Evolutionary conservation across 495 filamentous ascomycete species (phyloP).

Genomic region (Terfezia boudieri): DNA sequence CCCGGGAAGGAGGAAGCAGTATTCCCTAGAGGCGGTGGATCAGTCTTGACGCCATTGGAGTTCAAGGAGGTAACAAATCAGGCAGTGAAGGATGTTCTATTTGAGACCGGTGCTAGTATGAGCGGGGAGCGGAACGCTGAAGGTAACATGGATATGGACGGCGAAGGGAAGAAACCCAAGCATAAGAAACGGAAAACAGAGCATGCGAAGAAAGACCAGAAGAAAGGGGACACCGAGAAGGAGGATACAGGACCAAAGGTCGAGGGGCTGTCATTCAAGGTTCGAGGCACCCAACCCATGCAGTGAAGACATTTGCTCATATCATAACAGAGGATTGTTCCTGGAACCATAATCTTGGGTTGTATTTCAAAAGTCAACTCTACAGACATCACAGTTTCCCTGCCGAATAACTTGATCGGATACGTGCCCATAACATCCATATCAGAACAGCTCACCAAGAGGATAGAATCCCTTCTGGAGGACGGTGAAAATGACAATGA

Average conservation of each 20-base stretch:
- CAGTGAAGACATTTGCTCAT: neutral
- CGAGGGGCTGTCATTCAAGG: constrained; percentile 79
- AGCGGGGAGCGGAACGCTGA: constrained; percentile 22
- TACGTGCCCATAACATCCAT: constrained; percentile 79
- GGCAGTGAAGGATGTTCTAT: constrained; percentile 76
- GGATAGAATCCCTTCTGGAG: constrained; percentile 39
- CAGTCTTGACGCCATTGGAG: constrained; percentile 76
- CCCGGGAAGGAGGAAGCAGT: constrained; percentile 55
- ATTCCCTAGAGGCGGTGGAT: constrained; percentile 84
- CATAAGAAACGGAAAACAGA: constrained; percentile 30
- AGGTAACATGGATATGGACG: constrained; percentile 19
- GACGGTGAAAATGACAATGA: constrained; percentile 28
- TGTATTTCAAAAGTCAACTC: constrained; percentile 62
- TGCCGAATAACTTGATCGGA: constrained; percentile 82
- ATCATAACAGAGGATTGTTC: constrained; percentile 41
- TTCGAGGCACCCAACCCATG: constrained; percentile 18
- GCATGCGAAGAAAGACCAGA: constrained; percentile 28
- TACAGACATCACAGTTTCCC: constrained; percentile 51
- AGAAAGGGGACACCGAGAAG: constrained; percentile 21
- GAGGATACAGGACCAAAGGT: constrained; percentile 43
- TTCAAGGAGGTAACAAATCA: constrained; percentile 91
- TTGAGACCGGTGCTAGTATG: constrained; percentile 50
- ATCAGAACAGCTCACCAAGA: constrained; percentile 47
- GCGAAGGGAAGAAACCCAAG: constrained; percentile 22
- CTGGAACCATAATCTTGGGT: constrained; percentile 68